Evolutionary conservation across 2,329 filamentous ascomycete genomes (phyloP), one percentile per base, ranked within the genome.

Genomic region (Chrysoporthe cubensis): DNA sequence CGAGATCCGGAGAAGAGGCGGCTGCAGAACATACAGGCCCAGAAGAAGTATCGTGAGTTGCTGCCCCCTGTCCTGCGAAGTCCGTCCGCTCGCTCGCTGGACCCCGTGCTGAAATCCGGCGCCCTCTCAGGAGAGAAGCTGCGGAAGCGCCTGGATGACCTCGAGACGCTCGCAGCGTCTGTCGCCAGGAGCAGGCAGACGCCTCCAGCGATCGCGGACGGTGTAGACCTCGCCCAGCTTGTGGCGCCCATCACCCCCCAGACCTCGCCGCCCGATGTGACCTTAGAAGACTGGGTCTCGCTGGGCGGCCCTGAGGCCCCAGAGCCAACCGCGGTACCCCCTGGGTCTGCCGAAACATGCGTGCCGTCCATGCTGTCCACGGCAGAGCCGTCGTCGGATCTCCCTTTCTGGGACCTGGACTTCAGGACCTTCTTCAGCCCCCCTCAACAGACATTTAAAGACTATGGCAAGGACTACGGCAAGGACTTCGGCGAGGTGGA

Each of bases 1-100:
- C 68, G 71, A 1, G 71, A 72, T 37, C 71, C 71, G 18, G 72
- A 74, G 68, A 74, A 72, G 67, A 68, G 72, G 63, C 68, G 72
- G 7, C 71, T 69, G 48, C 72, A 74, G 65, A 74, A 74, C 18
- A 64, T 73, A 14, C 69, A 71, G 54, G 72, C 72, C 8, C 72
- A 74, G 57, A 70, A 71, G 65, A 73, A 72, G 43, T 74, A 74
- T 52, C 68, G 72, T 74, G 46, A 69, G 72, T 70, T 7, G 1
- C 14, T 21, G 9, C 1, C 4, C 5, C n/a, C 14, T 2, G 4
- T 4, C 9, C 26, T 1, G n/a, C 14, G 14, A 0, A 26, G 2
- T 26, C 26, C 26, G 26, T 26, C 26, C 2, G 26, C 26, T 26
- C 26, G 26, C 26, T 26, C 26, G 9, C 65, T 21, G 26, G 18